These are phyloP conservation scores for Penicillium soppii DNA, from an alignment of 495 filamentous ascomycete species.

Conservation along the genomic window DNA sequence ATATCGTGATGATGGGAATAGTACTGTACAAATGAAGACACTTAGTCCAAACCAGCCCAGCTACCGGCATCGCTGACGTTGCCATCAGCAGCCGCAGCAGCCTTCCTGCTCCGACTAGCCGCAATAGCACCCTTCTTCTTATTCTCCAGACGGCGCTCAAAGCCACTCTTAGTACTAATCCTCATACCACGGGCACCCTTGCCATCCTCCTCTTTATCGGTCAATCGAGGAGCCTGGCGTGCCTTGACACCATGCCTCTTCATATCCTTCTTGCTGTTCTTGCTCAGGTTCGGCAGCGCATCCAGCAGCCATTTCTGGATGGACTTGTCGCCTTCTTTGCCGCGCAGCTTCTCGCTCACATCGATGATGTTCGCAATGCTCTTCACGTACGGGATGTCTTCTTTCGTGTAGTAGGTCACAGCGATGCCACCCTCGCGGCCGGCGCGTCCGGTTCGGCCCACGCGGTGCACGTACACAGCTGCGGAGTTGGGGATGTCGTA, in stretches of 20 bases:
- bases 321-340: constrained; percentile 41
- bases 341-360: constrained; percentile 66
- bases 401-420: constrained; percentile 91
- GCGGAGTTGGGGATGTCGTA: constrained; percentile 91
- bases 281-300: constrained; percentile 76
- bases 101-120: constrained; percentile 65
- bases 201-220: constrained; percentile 41
- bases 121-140: constrained; percentile 70
- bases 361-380: constrained; percentile 90
- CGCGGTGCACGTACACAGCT: constrained; percentile 89
- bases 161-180: constrained; percentile 93
- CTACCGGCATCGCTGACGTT: constrained; percentile 42
- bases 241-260: constrained; percentile 82
- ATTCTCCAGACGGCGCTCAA: constrained; percentile 75
- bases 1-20: constrained; percentile 6
- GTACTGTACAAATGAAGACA: constrained; percentile 10
- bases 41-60: constrained; percentile 66
- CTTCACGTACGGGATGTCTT: constrained; percentile 88
- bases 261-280: constrained; percentile 76
- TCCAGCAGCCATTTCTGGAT: constrained; percentile 89
- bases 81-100: constrained; percentile 31
- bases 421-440: constrained; percentile 87
- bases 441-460: constrained; percentile 86
- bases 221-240: constrained; percentile 47
- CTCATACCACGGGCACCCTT: constrained; percentile 40